Base-by-base conservation (phyloP, 495 filamentous ascomycete species). In the Aspergillus homomorphus region DNA sequence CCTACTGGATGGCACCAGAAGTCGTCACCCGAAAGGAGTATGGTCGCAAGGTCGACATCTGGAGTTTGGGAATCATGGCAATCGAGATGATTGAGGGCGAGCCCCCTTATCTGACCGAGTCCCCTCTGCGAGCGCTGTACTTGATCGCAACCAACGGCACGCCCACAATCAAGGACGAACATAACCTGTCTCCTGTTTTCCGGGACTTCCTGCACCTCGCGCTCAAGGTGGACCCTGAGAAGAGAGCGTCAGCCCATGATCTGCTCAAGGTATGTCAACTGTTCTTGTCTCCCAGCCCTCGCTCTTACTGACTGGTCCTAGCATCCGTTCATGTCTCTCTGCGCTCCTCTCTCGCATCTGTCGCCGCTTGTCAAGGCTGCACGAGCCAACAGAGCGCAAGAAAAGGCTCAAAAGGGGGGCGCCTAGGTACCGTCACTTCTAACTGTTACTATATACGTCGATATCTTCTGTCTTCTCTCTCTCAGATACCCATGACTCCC, bases 81-180 rank as follows among this genome's bases (percentile, higher is more conserved):
- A 98, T 98, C 64, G 94, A 98, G 72, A 98, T 98, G 94, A 96
- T 98, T 60, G 94, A 98, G 74, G 95, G 94, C 62, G 94, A 98
- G 66, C 94, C 94, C 16, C 94, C 94, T 16, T 98, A 98, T 69
- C 77, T 98, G 54, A 98, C 91, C 20, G 94, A 98, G 72, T 93
- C 89, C 21, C 94, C 94, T 9, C 84, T 98, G 45, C 85, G 94
- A 44, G 94, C 94, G 4, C 81, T 98, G 24, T 98, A 93, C 77
- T 73, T 98, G 62, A 98, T 98, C 72, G 95, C 94, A 46, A 98
- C 95, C 20, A 96, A 96, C 66, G 94, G 94, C 33, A 98, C 95
- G 6, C 94, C 94, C 6, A 81, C 87, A 33, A 92, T 98, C 77
- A 98, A 98, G 73, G 91, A 97, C 60, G 91, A 96, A 70, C 83